phyloP scores from a whole-genome alignment of 2,329 filamentous ascomycete species.

The Botrytis pseudocinerea region DNA sequence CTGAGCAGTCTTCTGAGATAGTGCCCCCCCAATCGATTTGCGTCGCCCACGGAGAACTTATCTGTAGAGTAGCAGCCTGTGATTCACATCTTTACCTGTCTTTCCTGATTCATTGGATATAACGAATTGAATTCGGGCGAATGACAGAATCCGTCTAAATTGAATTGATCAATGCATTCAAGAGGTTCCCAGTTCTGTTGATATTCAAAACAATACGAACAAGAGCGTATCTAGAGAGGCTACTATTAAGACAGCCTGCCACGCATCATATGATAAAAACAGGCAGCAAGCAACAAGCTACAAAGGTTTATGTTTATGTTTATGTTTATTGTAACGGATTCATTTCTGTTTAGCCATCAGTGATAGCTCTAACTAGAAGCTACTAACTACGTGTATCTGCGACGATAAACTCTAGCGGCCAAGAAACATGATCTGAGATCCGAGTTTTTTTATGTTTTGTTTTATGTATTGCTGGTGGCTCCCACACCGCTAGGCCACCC shows the following conservation, averaged over 20 bases:
- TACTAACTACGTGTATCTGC: conserved; percentile 4
- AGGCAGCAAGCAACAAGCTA: background rate
- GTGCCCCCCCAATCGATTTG: background rate
- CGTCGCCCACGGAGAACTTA: background rate
- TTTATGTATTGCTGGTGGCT: conserved; percentile 9
- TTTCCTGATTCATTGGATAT: background rate
- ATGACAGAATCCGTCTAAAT: background rate
- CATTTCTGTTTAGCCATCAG: conserved; percentile 19
- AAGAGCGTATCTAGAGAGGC: background rate
- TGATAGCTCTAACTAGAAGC: conserved; percentile 3
- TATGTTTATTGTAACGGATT: conserved; percentile 20
- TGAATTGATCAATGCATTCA: too few species aligned
- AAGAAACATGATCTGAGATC: conserved; percentile 19
- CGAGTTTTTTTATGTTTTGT: conserved; percentile 22
- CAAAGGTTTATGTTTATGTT: background rate
- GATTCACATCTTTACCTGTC: background rate
- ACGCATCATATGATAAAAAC: background rate
- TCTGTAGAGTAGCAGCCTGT: background rate
- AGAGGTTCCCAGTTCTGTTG: background rate
- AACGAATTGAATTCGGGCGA: background rate
- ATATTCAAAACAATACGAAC: background rate
- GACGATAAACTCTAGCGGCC: conserved; percentile 13
- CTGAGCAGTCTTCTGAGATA: background rate
- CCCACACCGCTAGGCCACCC: conserved; percentile 3
- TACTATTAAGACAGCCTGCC: background rate